Conservation (phyloP, 2,329 filamentous ascomycete species). For the Mollisiaceae sp. region DNA sequence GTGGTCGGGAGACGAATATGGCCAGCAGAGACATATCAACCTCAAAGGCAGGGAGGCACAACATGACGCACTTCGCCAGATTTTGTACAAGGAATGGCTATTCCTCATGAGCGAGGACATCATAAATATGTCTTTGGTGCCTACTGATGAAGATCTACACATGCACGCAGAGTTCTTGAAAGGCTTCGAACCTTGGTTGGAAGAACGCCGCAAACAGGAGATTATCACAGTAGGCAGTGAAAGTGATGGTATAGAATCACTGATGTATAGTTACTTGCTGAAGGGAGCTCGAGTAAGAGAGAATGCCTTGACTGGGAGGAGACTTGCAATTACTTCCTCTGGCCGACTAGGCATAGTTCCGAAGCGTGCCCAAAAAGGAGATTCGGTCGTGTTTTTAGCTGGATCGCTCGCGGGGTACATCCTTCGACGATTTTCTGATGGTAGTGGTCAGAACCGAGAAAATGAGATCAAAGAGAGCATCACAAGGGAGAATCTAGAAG, state of each 20-base stretch:
- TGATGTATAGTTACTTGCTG: background rate
- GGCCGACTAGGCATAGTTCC: background rate
- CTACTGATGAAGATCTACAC: background rate
- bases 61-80: slow-evolving; percentile 10
- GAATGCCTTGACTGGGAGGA: background rate
- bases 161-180: background rate
- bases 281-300: background rate
- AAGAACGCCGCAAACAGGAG: background rate
- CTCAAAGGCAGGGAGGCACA: slow-evolving; percentile 2
- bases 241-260: background rate
- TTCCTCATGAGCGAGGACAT: background rate
- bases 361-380: background rate
- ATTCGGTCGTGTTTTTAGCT: slow-evolving; percentile 9
- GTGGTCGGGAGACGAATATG: slow-evolving; percentile 16
- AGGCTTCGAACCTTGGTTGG: background rate
- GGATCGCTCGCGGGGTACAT: background rate
- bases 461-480: background rate
- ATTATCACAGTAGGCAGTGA: background rate
- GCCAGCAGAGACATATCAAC: slow-evolving; percentile 9
- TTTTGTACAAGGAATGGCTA: background rate
- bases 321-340: background rate
- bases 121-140: background rate
- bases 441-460: background rate
- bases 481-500: background rate
- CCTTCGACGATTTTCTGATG: background rate